Base-by-base conservation (phyloP, 371 early-diverging fungal species). In the Rhizopus delemar region DNA sequence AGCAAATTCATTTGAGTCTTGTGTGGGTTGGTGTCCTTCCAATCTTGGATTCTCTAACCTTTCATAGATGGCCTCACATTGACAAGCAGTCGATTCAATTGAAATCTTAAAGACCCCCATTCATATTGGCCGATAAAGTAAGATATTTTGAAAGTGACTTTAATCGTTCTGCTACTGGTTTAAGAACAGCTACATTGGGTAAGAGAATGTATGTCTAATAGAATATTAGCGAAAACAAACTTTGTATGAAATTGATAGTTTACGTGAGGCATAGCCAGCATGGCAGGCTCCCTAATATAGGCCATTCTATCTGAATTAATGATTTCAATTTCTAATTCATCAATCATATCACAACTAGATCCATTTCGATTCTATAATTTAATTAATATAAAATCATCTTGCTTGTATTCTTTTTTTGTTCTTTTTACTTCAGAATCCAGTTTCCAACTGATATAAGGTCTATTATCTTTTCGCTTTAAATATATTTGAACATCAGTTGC, bases 71-170 rank as follows among this genome's bases (percentile, higher is more conserved):
- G 82, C 69, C 57, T 84, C 83, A 43, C 82, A 70, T 36, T 69
- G 53, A 3, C 78, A 79, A 15, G 72, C 51, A 13, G 80, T 76
- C 13, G 72, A 74, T 29, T 78, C 71, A 0, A 80, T 70, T 22
- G 58, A 46, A 45, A 86, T 53, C 33, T 68, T 72, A 53, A 85
- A 77, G 15, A 71, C 74, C 12, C 12, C 86, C 86, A 13, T 57
- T 59, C 83, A 83, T 81, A 58, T 87, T 87, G 33, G 83, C 86
- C 7, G 80, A 67, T 8, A 87, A 39, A 1, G 64, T 71, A n/a
- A 84, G 13, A 31, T 62, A 74, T n/a, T 73, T 71, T 22, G 73
- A 58, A 8, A 86, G 51, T 6, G 73, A 54, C 50, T 78, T 82
- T 28, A 85, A 63, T 8, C 82, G 62, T 16, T 80, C 80, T 15